phyloP scores from a whole-genome alignment of 192 early-diverging fungal species.

The Gonapodya sp. region DNA sequence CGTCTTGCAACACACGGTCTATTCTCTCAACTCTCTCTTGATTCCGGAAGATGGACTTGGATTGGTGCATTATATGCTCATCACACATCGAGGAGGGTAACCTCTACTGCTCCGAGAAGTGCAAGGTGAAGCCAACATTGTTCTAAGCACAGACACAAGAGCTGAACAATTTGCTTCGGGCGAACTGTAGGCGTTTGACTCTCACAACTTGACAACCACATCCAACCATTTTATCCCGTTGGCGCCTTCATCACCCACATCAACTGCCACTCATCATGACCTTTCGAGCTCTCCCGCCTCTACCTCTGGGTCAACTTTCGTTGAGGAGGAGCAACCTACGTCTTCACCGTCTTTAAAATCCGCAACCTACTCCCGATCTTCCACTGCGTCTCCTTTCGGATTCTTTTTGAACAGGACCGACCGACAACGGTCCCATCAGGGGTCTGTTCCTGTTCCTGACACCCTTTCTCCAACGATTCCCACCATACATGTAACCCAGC shows the following conservation, averaged over 20 bases:
- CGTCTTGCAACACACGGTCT: too few relatives aligned
- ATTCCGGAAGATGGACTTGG: background rate
- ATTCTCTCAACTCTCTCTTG: too few relatives aligned
- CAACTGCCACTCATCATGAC: background rate
- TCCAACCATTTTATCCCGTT: background rate
- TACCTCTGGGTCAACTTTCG: background rate
- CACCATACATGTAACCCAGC: background rate
- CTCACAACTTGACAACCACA: background rate
- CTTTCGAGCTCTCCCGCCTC: background rate
- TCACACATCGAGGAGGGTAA: background rate
- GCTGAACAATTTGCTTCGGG: background rate
- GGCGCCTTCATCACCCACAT: background rate
- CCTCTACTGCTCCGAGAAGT: background rate
- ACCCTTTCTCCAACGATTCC: background rate
- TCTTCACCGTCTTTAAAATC: background rate
- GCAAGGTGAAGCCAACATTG: background rate
- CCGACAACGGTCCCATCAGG: background rate
- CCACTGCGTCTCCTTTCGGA: background rate
- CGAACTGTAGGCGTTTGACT: background rate
- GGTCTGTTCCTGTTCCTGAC: background rate
- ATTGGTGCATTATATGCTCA: background rate
- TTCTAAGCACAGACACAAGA: too few relatives aligned
- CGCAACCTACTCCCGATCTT: background rate
- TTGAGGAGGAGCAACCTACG: background rate
- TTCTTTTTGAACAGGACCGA: background rate